phyloP scores from a whole-genome alignment of 2,329 filamentous ascomycete species.

The Huntiella decipiens region DNA sequence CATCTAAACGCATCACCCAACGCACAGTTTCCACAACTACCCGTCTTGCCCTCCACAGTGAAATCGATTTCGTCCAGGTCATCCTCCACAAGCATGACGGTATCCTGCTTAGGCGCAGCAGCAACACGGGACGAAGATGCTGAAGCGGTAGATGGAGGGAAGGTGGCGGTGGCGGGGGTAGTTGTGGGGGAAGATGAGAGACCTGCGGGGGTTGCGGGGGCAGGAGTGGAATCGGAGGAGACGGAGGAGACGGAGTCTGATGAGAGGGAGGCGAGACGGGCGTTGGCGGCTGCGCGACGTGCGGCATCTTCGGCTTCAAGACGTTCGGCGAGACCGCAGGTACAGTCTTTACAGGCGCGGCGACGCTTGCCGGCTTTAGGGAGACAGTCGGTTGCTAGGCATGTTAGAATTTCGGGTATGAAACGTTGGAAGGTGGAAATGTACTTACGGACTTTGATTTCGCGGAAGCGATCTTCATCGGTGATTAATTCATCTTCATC shows the following conservation, averaged over 20 bases:
- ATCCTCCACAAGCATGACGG: conserved; percentile 46
- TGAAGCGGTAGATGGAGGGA: not conserved
- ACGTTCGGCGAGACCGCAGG: conserved; percentile 73
- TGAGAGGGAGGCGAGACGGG: conserved; percentile 34
- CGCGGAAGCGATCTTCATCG: conserved; percentile 62
- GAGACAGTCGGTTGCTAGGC: conserved; percentile 58
- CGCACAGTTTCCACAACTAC: conserved; percentile 85
- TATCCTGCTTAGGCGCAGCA: not conserved
- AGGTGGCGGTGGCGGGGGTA: not conserved
- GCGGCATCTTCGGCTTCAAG: conserved; percentile 69
- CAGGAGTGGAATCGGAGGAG: not conserved
- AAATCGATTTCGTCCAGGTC: conserved; percentile 89
- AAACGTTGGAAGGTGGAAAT: not conserved
- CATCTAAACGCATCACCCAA: conserved; percentile 78
- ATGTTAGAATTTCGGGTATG: not conserved
- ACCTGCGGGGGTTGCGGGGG: not conserved
- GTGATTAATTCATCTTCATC: conserved; percentile 78
- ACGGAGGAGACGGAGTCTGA: conserved; percentile 17
- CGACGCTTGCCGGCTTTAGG: conserved; percentile 77
- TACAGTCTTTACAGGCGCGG: conserved; percentile 94
- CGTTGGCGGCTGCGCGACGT: conserved; percentile 44
- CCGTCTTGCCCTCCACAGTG: conserved; percentile 90
- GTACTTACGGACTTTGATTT: conserved; percentile 61
- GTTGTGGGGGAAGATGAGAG: not conserved
- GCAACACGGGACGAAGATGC: not conserved